Conservation (phyloP, 306 rosid species). For the Cicer bijugum region DNA sequence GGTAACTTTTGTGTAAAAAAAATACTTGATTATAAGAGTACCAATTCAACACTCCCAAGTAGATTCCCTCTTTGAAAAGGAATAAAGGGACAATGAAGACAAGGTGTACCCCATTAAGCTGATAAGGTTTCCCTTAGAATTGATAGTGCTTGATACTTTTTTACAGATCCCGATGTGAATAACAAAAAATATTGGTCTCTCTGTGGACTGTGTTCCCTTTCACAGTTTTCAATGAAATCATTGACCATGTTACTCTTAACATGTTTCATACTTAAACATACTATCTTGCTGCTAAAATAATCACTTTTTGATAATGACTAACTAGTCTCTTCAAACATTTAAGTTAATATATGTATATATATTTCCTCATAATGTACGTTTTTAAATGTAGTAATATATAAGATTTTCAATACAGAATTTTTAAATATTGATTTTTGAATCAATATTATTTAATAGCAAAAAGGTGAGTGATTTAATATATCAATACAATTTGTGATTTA, state of each 20-base stretch:
- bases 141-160: conserved; percentile 40
- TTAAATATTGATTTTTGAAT: too few species aligned
- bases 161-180: conserved; percentile 55
- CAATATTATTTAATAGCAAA: too few species aligned
- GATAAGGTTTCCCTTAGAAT: conserved; percentile 39
- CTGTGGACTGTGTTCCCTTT: conserved; percentile 35
- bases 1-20: too few species aligned
- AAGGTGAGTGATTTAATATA: too few species aligned
- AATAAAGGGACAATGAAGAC: conserved; percentile 47
- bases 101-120: conserved; percentile 49
- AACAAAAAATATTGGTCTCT: conserved; percentile 41
- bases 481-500: too few species aligned
- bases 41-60: conserved; percentile 48
- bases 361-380: too few species aligned
- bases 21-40: too few species aligned
- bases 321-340: too few species aligned
- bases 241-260: conserved; percentile 39
- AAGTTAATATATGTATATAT: too few species aligned
- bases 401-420: neutral
- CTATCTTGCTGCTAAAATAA: neutral
- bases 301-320: neutral
- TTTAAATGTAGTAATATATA: too few species aligned
- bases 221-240: conserved; percentile 47
- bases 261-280: conserved; percentile 18
- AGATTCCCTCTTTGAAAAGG: conserved; percentile 53